Evolutionary conservation across 2,329 filamentous ascomycete species (phyloP), one percentile per base, ranked within the genome.

Genomic region (Colletotrichum liaoningense): DNA sequence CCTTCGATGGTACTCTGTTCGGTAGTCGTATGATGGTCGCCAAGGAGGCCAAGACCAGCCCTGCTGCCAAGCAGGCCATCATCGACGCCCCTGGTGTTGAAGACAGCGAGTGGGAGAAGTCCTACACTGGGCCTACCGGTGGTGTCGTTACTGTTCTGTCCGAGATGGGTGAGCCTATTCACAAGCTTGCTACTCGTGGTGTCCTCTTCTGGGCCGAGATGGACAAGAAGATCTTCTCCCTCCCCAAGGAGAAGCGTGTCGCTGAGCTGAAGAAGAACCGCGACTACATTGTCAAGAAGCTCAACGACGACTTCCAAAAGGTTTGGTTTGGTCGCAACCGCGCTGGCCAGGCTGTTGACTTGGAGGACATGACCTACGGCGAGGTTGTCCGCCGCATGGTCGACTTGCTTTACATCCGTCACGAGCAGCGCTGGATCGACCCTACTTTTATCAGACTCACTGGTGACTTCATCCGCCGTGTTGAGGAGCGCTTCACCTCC

Each of bases 131-230:
- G 22, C 89, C 95, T 30, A 93, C 95, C 70, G 97, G 97, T 79
- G 97, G 97, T 81, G 92, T 99, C 75, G 96, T 99, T 79, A 99
- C 97, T 33, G 97, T 99, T 62, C 92, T 95, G 76, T 99, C 97
- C 1, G 97, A 99, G 85, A 99, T 99, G 97, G 97, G 97, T 58
- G 97, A 99, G 88, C 97, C 97, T 6, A 99, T 99, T 75, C 97
- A 99, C 88, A 99, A 99, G 87, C 91, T 99, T 73, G 97, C 97
- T 19, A 99, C 97, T 62, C 93, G 97, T 72, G 97, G 97, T 89
- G 95, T 99, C 60, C 88, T 91, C 67, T 98, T 99, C 88, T 99
- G 97, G 97, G 93, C 95, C 63, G 97, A 99, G 86, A 98, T 99
- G 95, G 97, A 99, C 80, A 91, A 97, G 83, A 98, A 97, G 86